Evolutionary conservation across 23 red algal genomes (phyloP).

Genomic region (Pyropia haitanensis): DNA sequence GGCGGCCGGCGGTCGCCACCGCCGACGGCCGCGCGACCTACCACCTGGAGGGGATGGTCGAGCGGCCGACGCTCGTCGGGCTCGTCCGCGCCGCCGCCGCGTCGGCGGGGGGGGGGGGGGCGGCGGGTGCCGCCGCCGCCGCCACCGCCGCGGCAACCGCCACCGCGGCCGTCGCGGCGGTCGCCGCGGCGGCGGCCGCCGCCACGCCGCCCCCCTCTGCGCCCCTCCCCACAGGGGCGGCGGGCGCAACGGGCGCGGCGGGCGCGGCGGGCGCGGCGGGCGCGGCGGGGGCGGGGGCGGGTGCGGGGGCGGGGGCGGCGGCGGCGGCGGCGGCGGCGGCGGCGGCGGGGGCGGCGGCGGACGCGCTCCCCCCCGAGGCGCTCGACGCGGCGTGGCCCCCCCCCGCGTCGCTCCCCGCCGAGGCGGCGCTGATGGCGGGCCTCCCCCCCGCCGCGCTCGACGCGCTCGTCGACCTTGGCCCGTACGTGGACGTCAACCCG

Average conservation of each 20-base stretch:
- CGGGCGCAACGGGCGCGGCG: not conserved
- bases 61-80: too few relatives aligned
- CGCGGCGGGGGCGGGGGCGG: conserved; percentile 10
- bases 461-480: conserved; percentile 34
- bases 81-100: too few relatives aligned
- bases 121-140: too few relatives aligned
- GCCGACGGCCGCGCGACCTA: too few relatives aligned
- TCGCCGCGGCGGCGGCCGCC: not conserved
- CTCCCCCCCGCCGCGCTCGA: conserved; percentile 8
- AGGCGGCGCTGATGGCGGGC: conserved; percentile 31
- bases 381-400: conserved; percentile 70
- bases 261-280: not conserved
- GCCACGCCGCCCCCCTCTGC: not conserved
- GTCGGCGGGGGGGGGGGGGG: too few relatives aligned
- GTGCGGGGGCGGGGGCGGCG: conserved; percentile 21
- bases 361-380: conserved; percentile 14
- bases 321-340: conserved; percentile 13
- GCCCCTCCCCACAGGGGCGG: not conserved
- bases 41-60: too few relatives aligned
- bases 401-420: not conserved
- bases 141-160: not conserved
- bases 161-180: not conserved
- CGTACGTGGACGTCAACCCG: conserved; percentile 69
- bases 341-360: conserved; percentile 1
- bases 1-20: too few relatives aligned